Base-by-base conservation (phyloP, 805 yeast species). In the Wickerhamiella slavikovae region DNA sequence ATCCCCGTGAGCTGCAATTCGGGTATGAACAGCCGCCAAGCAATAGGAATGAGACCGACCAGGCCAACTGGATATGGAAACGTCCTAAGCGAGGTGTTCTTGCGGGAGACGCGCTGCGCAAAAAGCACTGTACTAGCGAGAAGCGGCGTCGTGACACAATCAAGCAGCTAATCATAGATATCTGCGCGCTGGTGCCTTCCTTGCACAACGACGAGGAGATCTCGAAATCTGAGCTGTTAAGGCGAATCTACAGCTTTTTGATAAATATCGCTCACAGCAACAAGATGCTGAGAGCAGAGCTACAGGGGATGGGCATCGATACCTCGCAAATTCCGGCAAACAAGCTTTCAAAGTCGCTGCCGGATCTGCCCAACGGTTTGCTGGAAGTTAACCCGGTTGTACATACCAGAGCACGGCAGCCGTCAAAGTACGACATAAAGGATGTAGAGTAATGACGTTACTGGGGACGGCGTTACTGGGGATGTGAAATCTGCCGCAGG, bases 401-500 rank as follows among this genome's bases (percentile, higher is more conserved):
- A n/a, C n/a, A n/a, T n/a, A n/a, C n/a, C n/a, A n/a, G n/a, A n/a
- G n/a, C n/a, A n/a, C n/a, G n/a, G n/a, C n/a, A n/a, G n/a, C n/a
- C n/a, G n/a, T n/a, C n/a, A n/a, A n/a, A n/a, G n/a, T n/a, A n/a
- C n/a, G n/a, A n/a, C n/a, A n/a, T n/a, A n/a, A n/a, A n/a, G n/a
- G n/a, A n/a, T n/a, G n/a, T n/a, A n/a, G n/a, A n/a, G n/a, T n/a
- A n/a, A n/a, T n/a, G n/a, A n/a, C n/a, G n/a, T n/a, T n/a, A n/a
- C n/a, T n/a, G n/a, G n/a, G n/a, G n/a, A n/a, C n/a, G n/a, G n/a
- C n/a, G n/a, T n/a, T n/a, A n/a, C n/a, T n/a, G n/a, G n/a, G n/a
- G n/a, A n/a, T n/a, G n/a, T n/a, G n/a, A n/a, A n/a, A n/a, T 80
- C 36, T 76, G 85, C 42, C 82, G 60, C 0, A 85, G 78, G 19